A percentile compares a stretch with the other conserved stretches of the same genome.
phyloP scores from a whole-genome alignment of 176 grass and related monocot species.

The Calamus simplicifolius region DNA sequence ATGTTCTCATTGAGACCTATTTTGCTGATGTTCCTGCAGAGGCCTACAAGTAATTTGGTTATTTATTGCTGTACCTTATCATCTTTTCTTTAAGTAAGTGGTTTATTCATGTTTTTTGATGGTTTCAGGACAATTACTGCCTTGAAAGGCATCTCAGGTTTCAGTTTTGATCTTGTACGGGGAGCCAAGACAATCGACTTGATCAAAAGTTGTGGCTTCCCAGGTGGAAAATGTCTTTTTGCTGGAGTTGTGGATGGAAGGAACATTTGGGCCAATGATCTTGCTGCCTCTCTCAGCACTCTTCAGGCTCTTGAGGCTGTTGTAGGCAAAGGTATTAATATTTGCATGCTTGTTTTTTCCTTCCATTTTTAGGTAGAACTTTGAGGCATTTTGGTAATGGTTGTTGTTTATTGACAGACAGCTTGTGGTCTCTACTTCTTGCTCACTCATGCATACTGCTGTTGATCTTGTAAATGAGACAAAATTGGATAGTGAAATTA shows the following conservation, averaged over 20 bases:
- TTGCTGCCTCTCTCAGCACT: conserved; percentile 64
- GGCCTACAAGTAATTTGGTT: conserved; percentile 66
- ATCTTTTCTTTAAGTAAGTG: too few relatives aligned
- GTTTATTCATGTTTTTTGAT: not conserved
- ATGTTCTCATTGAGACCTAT: conserved; percentile 93
- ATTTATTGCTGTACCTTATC: not conserved
- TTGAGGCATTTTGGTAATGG: not conserved
- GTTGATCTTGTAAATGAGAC: conserved; percentile 93
- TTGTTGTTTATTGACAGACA: conserved; percentile 31
- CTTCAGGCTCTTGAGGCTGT: conserved; percentile 59
- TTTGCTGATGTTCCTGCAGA: conserved; percentile 90
- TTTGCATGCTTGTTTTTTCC: conserved; percentile 3
- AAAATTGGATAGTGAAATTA: conserved; percentile 83
- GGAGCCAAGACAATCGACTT: conserved; percentile 82
- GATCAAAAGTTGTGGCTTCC: conserved; percentile 53
- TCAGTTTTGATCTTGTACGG: conserved; percentile 79
- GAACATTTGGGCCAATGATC: conserved; percentile 93
- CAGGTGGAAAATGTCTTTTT: conserved; percentile 76
- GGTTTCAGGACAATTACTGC: conserved; percentile 59
- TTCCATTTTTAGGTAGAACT: not conserved
- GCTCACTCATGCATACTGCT: conserved; percentile 93
- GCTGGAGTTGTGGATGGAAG: conserved; percentile 93
- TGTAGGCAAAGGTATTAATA: conserved; percentile 68
- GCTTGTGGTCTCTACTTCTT: conserved; percentile 91
- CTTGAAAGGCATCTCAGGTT: conserved; percentile 57